Percentiles rank a stretch among this genome's conserved stretches.
These are phyloP conservation scores for Rutstroemia sp. DNA, from an alignment of 2,329 filamentous ascomycete species.

Conservation along the genomic window DNA sequence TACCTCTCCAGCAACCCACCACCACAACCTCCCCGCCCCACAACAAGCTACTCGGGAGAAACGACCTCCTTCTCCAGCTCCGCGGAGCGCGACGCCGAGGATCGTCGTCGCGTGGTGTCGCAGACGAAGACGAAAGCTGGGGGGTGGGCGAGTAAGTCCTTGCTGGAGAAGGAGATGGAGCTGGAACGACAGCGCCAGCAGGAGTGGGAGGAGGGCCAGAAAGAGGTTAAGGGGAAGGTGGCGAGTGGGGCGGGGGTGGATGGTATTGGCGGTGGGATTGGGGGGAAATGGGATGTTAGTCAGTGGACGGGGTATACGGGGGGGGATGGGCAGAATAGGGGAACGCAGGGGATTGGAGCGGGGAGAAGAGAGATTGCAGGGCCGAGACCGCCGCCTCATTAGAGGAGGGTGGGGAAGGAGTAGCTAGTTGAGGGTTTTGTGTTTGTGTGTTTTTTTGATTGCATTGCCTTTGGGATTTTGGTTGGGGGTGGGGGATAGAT, in stretches of 20 bases:
- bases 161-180: conserved; percentile 55
- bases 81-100: conserved; percentile 43
- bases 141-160: conserved; percentile 45
- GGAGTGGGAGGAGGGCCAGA: conserved; percentile 68
- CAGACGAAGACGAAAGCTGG: conserved; percentile 45
- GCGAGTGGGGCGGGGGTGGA: conserved; percentile 44
- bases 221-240: conserved; percentile 44
- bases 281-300: conserved; percentile 57
- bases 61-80: conserved; percentile 34
- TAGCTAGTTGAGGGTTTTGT: no score
- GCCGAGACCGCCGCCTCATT: conserved; percentile 50
- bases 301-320: conserved; percentile 61
- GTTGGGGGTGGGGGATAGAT: no score
- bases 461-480: no score
- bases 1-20: conserved; percentile 40
- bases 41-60: conserved; percentile 34
- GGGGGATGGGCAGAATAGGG: conserved; percentile 66
- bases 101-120: conserved; percentile 38
- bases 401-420: neutral
- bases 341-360: conserved; percentile 57
- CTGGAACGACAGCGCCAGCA: conserved; percentile 49
- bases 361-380: conserved; percentile 74
- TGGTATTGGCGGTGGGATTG: conserved; percentile 58
- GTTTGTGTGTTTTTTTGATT: no score
- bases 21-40: conserved; percentile 30